Evolutionary conservation across 495 filamentous ascomycete species (phyloP), one percentile per base, ranked within the genome.

Genomic region (Podospora pseudocomata): DNA sequence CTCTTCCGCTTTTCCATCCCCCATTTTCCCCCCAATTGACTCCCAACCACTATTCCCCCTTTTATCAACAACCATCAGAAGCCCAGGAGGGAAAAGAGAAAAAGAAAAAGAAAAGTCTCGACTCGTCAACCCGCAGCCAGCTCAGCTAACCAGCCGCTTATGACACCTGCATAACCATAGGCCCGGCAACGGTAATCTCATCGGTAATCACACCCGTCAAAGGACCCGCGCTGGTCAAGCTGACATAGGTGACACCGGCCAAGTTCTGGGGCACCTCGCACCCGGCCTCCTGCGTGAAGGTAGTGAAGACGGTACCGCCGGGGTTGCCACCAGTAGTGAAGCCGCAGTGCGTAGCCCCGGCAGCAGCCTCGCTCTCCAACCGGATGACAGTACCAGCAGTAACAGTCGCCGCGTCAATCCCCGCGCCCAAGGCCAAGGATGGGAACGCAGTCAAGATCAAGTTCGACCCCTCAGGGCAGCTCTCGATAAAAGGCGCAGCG

Each of bases 401-500:
- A 58, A 85, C 82, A 26, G 82, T 78, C 9, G 72, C 69, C 26
- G 83, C 81, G 44, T 76, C 68, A 49, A 77, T 78, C 39, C 84
- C 79, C 59, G 76, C 77, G 55, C 81, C 77, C 72, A 88, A 80
- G 60, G 80, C 75, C 54, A 89, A 81, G 18, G 84, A 75, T 3
- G 87, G 86, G 83, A 88, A 87, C 19, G 86, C 77, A 6, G 75
- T 80, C 44, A 89, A 76, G 68, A 82, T 80, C n/a, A 89, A 80
- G 74, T 85, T 83, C 71, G 80, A 82, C 63, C 84, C 86, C 18
- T 75, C 75, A 7, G 87, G 87, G 80, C 87, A 90, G 55, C 80
- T 82, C 60, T 71, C 66, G 77, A 90, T 89, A 81, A 90, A 90
- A 39, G 82, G 80, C n/a, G 86, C 83, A 65, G 87, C 87, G 62